Conservation (phyloP, 768 basidiomycete species). For the Amanita subjunquillea region DNA sequence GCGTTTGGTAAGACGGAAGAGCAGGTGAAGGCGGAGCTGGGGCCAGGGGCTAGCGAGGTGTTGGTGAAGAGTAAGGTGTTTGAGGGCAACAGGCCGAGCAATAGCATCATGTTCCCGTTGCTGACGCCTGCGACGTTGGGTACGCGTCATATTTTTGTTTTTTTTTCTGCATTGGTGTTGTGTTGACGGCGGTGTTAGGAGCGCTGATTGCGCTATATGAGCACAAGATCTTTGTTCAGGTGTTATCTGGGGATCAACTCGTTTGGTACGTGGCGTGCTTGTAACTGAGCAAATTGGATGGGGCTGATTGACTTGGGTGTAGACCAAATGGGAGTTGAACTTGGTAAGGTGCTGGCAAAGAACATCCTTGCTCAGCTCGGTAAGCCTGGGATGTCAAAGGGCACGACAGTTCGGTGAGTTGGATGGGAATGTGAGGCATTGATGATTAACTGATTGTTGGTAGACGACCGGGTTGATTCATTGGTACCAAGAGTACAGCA, state of each 20-base stretch:
- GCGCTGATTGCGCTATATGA: conserved; percentile 89
- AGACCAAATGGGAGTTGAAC: conserved; percentile 99
- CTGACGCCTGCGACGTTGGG: conserved; percentile 87
- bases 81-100: conserved; percentile 94
- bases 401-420: conserved; percentile 76
- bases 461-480: conserved; percentile 95
- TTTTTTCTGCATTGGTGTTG: conserved; percentile 7
- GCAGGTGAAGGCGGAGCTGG: conserved; percentile 63
- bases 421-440: conserved; percentile 10
- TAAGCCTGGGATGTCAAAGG: conserved; percentile 72
- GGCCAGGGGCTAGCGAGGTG: conserved; percentile 63
- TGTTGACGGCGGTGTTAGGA: conserved; percentile 19
- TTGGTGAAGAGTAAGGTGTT: conserved; percentile 97
- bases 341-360: conserved; percentile 96
- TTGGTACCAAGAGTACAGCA: conserved; percentile 86
- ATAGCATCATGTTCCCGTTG: conserved; percentile 90
- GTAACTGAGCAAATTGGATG: background rate
- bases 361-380: conserved; percentile 84
- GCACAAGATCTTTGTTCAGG: conserved; percentile 99
- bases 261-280: conserved; percentile 50
- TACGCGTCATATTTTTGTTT: conserved; percentile 14
- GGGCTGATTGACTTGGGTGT: background rate
- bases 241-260: conserved; percentile 97
- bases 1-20: conserved; percentile 97
- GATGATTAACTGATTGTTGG: background rate